Evolutionary conservation across 257 asterid species (phyloP), one percentile per base, ranked within the genome.

Genomic region (Forsythia suspensa): DNA sequence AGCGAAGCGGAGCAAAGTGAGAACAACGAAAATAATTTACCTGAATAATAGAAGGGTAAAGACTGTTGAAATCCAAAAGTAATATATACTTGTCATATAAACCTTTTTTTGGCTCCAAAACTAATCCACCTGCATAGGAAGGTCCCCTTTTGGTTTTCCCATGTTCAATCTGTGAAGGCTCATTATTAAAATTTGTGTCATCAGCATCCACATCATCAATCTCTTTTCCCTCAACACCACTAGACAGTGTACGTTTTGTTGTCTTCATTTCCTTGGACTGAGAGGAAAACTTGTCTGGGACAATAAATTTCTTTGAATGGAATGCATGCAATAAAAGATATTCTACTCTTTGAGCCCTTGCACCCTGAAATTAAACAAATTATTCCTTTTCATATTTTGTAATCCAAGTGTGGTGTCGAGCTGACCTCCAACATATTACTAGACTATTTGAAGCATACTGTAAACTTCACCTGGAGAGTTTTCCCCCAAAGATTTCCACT

Each of bases 1-100:
- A 7, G 21, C 57, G 55, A 59, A 83, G 73, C 59, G 70, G 70
- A 42, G 68, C 77, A 66, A 65, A 41, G 74, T 51, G 68, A 77
- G 43, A 55, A 69, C 18, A 81, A 39, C 72, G 38, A 76, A 70
- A 76, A 82, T 65, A 76, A 75, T 79, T 82, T 67, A 92, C 99
- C 98, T 91, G 99, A 88, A 96, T 96, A 77, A 96, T 96, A 71
- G 99, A 96, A 79, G 99, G 99, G 88, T 96, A 96, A 76, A 96
- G 98, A 85, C 99, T 96, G 92, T 96, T 96, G 90, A 96, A 96
- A 88, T 96, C 99, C 86, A 96, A 86, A 81, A 96, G 97, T 80
- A 96, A 86, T 73, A 91, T 87, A 84, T 90, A 96, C 85, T 96
- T 96, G 88, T 96, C 99, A 79, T 96, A 96, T 48, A 96, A 88